Percentiles rank a stretch among this genome's conserved stretches.
Conservation (phyloP, 305 asterid genomes). For the Solanum chacoense region DNA sequence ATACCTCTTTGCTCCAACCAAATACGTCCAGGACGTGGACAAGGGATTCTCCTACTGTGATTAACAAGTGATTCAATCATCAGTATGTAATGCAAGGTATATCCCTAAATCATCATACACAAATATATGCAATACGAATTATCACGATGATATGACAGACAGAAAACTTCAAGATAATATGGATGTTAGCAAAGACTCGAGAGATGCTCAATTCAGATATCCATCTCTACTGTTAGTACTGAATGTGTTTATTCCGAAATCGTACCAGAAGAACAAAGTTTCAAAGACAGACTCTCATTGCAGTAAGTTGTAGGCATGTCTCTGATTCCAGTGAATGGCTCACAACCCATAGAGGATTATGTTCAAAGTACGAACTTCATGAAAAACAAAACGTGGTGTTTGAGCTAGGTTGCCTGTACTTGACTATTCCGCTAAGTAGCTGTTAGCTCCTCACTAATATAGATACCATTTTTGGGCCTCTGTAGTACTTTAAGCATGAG, state of each 20-base stretch:
- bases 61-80: not conserved
- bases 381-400: not conserved
- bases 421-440: not conserved
- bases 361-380: not conserved
- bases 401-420: not conserved
- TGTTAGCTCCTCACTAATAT: not conserved
- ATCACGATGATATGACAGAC: not conserved
- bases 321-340: not conserved
- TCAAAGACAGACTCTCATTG: not conserved
- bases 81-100: not conserved
- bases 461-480: not conserved
- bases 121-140: constrained; percentile 2
- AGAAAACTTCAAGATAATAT: not conserved
- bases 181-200: not conserved
- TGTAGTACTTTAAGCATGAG: not conserved
- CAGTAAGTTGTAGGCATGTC: not conserved
- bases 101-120: not conserved
- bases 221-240: not conserved
- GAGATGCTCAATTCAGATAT: not conserved
- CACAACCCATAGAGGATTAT: not conserved
- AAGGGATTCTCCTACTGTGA: constrained; percentile 67
- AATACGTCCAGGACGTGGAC: constrained; percentile 85
- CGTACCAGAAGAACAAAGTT: not conserved
- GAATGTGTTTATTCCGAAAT: not conserved
- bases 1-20: constrained; percentile 98